Evolutionary conservation across 177 flowering plant species (phyloP).

Genomic region (Telopea speciosissima): DNA sequence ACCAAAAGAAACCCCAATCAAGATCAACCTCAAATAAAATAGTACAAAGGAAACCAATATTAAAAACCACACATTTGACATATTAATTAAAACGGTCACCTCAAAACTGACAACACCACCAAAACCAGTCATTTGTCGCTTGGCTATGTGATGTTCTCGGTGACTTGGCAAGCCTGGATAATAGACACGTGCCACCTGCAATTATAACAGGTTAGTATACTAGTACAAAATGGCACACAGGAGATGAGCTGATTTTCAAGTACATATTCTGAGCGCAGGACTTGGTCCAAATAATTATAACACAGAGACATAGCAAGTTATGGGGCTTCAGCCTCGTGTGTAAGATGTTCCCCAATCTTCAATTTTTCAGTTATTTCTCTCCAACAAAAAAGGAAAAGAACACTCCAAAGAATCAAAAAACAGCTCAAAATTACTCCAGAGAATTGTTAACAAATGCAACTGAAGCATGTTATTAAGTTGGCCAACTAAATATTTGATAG

Average conservation of each 20-base stretch:
- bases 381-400: too few species aligned
- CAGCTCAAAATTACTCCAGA: background rate
- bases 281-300: too few species aligned
- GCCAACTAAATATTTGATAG: background rate
- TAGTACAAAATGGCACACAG: background rate
- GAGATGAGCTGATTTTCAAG: too few species aligned
- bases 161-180: constrained; percentile 94
- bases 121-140: constrained; percentile 88
- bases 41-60: background rate
- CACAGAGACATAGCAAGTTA: too few species aligned
- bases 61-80: background rate
- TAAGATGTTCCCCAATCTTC: too few species aligned
- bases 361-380: too few species aligned
- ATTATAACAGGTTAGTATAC: constrained; percentile 4
- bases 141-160: constrained; percentile 69
- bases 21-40: too few species aligned
- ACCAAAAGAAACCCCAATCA: too few species aligned
- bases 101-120: constrained; percentile 99
- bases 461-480: background rate
- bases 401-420: too few species aligned
- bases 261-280: too few species aligned
- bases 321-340: too few species aligned
- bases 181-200: constrained; percentile 64
- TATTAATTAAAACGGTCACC: constrained; percentile 33
- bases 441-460: background rate